Evolutionary conservation across 495 filamentous ascomycete species (phyloP).

Genomic region (Astrothelium macrocarpum): DNA sequence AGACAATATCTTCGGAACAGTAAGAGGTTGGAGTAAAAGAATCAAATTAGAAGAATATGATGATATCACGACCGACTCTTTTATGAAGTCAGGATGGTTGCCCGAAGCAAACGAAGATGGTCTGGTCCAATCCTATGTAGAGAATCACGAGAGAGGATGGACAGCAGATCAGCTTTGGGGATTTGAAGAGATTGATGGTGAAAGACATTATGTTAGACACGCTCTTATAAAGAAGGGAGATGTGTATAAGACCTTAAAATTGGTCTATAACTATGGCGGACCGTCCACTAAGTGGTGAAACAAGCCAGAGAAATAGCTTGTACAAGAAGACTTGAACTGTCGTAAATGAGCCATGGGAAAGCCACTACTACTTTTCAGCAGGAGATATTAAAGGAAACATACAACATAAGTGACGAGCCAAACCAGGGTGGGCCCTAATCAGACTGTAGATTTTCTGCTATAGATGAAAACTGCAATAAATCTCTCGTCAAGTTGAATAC

Average conservation of each 20-base stretch:
- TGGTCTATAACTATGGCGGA: conserved; percentile 55
- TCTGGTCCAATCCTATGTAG: not conserved
- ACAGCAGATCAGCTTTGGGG: conserved; percentile 56
- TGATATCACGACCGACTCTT: not conserved
- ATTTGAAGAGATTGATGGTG: conserved; percentile 47
- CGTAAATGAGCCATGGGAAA: no score
- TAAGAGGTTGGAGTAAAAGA: not conserved
- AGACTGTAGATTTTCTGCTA: no score
- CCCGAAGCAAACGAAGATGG: not conserved
- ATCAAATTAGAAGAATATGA: not conserved
- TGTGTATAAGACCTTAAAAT: conserved; percentile 49
- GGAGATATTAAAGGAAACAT: no score
- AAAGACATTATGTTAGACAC: conserved; percentile 59
- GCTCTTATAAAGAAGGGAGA: conserved; percentile 55
- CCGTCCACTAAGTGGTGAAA: not conserved
- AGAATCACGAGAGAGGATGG: conserved; percentile 34
- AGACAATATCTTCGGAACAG: conserved; percentile 73
- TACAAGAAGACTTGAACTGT: no score
- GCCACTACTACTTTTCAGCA: no score
- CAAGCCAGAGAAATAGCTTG: no score
- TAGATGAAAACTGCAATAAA: no score
- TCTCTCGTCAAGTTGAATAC: no score
- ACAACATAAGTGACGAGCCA: no score
- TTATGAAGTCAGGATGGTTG: not conserved
- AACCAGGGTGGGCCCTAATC: no score